These are phyloP conservation scores for Candida awuae DNA, from an alignment of 805 yeast genomes.

Conservation along the genomic window DNA sequence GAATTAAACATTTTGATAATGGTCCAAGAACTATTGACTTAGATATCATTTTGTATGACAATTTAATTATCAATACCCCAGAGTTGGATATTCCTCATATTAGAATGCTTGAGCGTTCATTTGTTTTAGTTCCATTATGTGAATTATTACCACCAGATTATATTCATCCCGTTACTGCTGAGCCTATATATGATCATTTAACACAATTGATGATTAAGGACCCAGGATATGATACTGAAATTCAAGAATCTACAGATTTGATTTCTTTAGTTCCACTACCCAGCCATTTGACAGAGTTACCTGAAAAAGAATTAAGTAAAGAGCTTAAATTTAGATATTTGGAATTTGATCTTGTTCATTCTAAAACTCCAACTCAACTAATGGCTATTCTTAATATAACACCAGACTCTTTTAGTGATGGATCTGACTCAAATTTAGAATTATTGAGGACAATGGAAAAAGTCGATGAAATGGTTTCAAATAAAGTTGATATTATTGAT, in stretches of 20 bases:
- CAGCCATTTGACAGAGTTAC: slow-evolving; percentile 5
- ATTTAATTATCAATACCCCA: slow-evolving; percentile 43
- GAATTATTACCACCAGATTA: slow-evolving; percentile 63
- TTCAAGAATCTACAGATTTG: slow-evolving; percentile 46
- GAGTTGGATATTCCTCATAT: slow-evolving; percentile 77
- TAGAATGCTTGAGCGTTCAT: slow-evolving; percentile 79
- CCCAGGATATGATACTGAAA: slow-evolving; percentile 18
- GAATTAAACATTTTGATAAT: slow-evolving; percentile 76
- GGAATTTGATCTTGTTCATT: slow-evolving; percentile 38
- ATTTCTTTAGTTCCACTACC: slow-evolving; percentile 42
- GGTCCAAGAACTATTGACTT: slow-evolving; percentile 91
- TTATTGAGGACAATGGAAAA: slow-evolving; percentile 35
- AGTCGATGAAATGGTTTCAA: slow-evolving; percentile 41
- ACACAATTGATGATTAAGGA: slow-evolving; percentile 29
- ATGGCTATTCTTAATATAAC: slow-evolving; percentile 91
- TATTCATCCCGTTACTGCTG: slow-evolving; percentile 81
- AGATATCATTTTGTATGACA: slow-evolving; percentile 73
- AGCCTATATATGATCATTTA: slow-evolving; percentile 65
- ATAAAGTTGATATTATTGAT: slow-evolving; percentile 75
- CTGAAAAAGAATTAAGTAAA: slow-evolving; percentile 9
- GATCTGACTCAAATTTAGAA: slow-evolving; percentile 41
- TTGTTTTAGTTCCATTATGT: slow-evolving; percentile 82
- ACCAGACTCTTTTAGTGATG: slow-evolving; percentile 95
- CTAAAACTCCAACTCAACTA: slow-evolving; percentile 46
- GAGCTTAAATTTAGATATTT: slow-evolving; percentile 23